Base-by-base conservation (phyloP, 106 monocot species). In the Dendrobium nobile region DNA sequence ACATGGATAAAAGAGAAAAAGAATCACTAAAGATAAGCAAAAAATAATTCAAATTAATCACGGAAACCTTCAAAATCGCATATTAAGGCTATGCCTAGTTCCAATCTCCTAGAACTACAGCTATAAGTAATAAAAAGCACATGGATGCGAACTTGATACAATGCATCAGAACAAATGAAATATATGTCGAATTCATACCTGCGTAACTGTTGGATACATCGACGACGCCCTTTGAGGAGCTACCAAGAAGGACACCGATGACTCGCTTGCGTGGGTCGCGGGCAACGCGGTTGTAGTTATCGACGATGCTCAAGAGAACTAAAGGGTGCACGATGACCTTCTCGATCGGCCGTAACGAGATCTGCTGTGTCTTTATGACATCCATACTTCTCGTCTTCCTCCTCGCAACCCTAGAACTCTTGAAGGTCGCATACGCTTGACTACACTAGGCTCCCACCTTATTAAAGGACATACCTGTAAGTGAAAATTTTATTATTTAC, bases 131-230 rank as follows among this genome's bases (percentile, higher is more conserved):
- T 70, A 37, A 37, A 28, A 37, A 70, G 10, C 15, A 70, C 37
- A 9, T 37, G 70, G 70, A 70, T 70, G 37, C 11, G 33, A 70
- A 33, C 28, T 70, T 70, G 16, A 61, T 22, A 70, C 0, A 70
- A 13, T 11, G 33, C 11, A 33, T 9, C 15, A 33, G 88, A 74
- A 20, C 74, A 77, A 77, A 77, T 15, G 1, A 77, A 54, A 55
- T 22, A 70, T 33, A 70, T 33, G 37, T 37, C 2, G 28, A 70
- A 37, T 10, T 1, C 33, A 5, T 45, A 98, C 98, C 95, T 11
- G 95, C 99, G 82, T 93, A 99, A 93, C 91, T 93, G 84, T 99
- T 99, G 85, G 99, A 93, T 82, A 99, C 93, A 61, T 95, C 99
- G 83, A 95, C 99, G 75, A 86, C 87, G 73, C 95, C 95, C 26